Conservation (phyloP, 768 basidiomycete species). For the Leucocoprinus sp. region DNA sequence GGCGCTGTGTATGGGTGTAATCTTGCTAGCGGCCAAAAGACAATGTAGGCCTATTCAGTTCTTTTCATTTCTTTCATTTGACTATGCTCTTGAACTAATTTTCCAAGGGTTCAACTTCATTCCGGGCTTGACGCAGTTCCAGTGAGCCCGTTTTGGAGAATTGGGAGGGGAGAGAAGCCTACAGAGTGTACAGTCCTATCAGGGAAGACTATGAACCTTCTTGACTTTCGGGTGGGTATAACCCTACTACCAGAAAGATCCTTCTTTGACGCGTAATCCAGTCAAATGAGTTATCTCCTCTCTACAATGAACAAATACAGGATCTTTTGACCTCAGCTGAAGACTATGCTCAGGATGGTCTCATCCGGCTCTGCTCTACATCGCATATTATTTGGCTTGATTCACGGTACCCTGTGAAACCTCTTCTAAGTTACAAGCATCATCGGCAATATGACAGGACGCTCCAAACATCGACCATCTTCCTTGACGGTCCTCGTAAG, state of each 20-base stretch:
- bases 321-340: slow-evolving; percentile 51
- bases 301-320: slow-evolving; percentile 20
- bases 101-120: slow-evolving; percentile 15
- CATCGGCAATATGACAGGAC: slow-evolving; percentile 52
- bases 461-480: slow-evolving; percentile 35
- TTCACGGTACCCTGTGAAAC: slow-evolving; percentile 43
- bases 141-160: slow-evolving; percentile 40
- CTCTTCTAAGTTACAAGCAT: slow-evolving; percentile 57
- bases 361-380: slow-evolving; percentile 53
- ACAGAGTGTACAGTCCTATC: slow-evolving; percentile 42
- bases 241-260: background rate
- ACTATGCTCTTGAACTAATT: background rate
- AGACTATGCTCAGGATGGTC: slow-evolving; percentile 28
- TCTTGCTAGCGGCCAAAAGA: slow-evolving; percentile 26
- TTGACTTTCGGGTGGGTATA: slow-evolving; percentile 51
- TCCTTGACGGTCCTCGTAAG: slow-evolving; percentile 18
- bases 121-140: slow-evolving; percentile 10
- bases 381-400: slow-evolving; percentile 65
- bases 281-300: slow-evolving; percentile 13
- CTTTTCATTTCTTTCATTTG: background rate
- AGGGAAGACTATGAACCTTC: slow-evolving; percentile 27
- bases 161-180: slow-evolving; percentile 28
- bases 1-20: slow-evolving; percentile 45
- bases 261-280: background rate
- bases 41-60: slow-evolving; percentile 29